phyloP scores from a whole-genome alignment of 78 protist genomes.

The Paratrimastix pyriformis region DNA sequence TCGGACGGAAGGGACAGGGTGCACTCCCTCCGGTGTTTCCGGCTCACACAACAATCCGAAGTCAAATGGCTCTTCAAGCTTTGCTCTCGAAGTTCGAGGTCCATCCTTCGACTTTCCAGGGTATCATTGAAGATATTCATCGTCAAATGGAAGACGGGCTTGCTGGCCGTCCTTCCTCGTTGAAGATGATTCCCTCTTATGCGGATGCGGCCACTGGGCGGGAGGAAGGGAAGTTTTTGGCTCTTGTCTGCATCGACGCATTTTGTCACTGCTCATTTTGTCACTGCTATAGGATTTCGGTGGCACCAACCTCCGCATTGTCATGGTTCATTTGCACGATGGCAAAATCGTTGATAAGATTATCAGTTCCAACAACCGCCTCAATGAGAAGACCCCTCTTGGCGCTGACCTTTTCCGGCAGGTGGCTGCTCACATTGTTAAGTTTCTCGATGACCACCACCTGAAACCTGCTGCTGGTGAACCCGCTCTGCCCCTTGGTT shows the following conservation, averaged over 20 bases:
- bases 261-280: too few relatives aligned
- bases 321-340: neutral
- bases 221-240: neutral
- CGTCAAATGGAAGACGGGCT: neutral
- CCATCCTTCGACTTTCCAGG: neutral
- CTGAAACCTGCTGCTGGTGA: neutral
- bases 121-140: slow-evolving; percentile 2
- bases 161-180: neutral
- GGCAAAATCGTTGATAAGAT: neutral
- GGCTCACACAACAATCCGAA: too few relatives aligned
- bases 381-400: neutral
- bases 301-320: neutral
- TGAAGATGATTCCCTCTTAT: slow-evolving; percentile 1
- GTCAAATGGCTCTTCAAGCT: too few relatives aligned
- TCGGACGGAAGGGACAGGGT: too few relatives aligned
- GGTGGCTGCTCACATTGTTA: neutral
- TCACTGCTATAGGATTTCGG: too few relatives aligned
- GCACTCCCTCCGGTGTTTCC: too few relatives aligned
- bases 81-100: neutral
- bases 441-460: neutral
- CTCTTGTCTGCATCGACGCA: too few relatives aligned
- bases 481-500: neutral
- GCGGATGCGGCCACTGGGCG: neutral
- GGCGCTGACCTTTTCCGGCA: neutral
- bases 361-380: neutral